Conservation (phyloP, 352 stramenopile species). For the Paralagenidium karlingii region DNA sequence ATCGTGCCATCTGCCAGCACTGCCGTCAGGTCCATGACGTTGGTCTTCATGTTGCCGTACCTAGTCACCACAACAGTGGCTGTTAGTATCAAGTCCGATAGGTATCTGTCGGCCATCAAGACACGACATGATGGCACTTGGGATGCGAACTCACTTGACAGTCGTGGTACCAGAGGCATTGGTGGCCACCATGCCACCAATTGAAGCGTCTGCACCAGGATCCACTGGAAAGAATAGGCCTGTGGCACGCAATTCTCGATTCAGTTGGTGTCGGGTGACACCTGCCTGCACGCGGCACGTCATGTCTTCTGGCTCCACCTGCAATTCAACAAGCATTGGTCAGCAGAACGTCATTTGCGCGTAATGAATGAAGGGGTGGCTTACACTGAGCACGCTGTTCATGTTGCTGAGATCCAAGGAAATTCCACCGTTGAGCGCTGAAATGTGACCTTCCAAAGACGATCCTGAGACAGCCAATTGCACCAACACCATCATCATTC, state of each 20-base stretch:
- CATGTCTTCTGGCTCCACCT: conserved; percentile 70
- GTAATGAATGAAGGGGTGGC: neutral
- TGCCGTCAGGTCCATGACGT: conserved; percentile 88
- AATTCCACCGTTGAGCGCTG: conserved; percentile 76
- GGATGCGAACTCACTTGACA: conserved; percentile 28
- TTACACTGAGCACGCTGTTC: conserved; percentile 52
- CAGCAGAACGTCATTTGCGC: neutral
- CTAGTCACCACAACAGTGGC: too few species aligned
- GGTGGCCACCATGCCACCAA: conserved; percentile 93
- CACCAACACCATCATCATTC: neutral
- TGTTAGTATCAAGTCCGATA: neutral
- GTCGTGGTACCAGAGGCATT: conserved; percentile 86
- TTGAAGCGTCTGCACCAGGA: conserved; percentile 90
- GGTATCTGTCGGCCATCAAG: neutral
- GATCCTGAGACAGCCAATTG: too few species aligned
- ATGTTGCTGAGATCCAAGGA: conserved; percentile 85
- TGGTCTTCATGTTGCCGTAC: conserved; percentile 96
- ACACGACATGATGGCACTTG: neutral
- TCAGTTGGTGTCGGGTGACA: conserved; percentile 89
- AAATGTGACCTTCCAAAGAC: conserved; percentile 95
- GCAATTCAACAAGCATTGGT: conserved; percentile 20
- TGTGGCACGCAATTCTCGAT: conserved; percentile 73
- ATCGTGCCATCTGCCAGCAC: conserved; percentile 86
- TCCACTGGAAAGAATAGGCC: conserved; percentile 96
- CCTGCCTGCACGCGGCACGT: conserved; percentile 89